Conservation (phyloP, 768 basidiomycete genomes). For the Peribolospora kevripleyi region DNA sequence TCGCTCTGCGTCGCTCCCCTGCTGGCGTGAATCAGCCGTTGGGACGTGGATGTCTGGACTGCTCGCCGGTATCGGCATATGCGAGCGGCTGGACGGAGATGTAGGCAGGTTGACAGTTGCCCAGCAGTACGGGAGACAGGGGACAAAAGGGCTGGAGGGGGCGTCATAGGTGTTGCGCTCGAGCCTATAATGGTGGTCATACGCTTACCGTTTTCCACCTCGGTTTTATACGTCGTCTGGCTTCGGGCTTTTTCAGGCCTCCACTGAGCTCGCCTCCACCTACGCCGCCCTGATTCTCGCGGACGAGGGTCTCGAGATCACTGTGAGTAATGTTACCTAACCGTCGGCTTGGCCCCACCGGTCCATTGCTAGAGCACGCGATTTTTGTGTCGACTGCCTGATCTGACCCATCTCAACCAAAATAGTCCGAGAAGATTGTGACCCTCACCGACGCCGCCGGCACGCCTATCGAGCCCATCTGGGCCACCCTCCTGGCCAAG, state of each 20-base stretch:
- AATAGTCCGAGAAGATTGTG: slow-evolving; percentile 70
- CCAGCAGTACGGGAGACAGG: too few relatives aligned
- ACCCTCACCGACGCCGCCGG: slow-evolving; percentile 61
- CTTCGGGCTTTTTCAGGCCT: slow-evolving; percentile 20
- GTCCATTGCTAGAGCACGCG: background rate
- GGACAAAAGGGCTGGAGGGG: too few relatives aligned
- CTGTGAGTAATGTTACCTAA: slow-evolving; percentile 33
- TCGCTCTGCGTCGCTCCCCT: too few relatives aligned
- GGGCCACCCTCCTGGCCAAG: slow-evolving; percentile 90
- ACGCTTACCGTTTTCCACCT: too few relatives aligned
- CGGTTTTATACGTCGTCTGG: too few relatives aligned
- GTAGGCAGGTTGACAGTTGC: too few relatives aligned
- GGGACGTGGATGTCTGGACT: too few relatives aligned
- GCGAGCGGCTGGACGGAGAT: too few relatives aligned
- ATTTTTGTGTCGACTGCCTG: background rate
- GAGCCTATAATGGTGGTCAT: too few relatives aligned
- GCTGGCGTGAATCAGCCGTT: too few relatives aligned
- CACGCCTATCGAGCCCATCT: slow-evolving; percentile 82
- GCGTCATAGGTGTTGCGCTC: too few relatives aligned
- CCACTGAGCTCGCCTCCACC: slow-evolving; percentile 64
- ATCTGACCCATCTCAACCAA: background rate
- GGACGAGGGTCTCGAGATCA: slow-evolving; percentile 91
- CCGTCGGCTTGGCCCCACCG: background rate
- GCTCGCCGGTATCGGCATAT: too few relatives aligned
- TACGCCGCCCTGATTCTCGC: slow-evolving; percentile 97